These are phyloP conservation scores for Candida pseudofarinosa DNA, from an alignment of 805 yeast genomes.

Conservation along the genomic window DNA sequence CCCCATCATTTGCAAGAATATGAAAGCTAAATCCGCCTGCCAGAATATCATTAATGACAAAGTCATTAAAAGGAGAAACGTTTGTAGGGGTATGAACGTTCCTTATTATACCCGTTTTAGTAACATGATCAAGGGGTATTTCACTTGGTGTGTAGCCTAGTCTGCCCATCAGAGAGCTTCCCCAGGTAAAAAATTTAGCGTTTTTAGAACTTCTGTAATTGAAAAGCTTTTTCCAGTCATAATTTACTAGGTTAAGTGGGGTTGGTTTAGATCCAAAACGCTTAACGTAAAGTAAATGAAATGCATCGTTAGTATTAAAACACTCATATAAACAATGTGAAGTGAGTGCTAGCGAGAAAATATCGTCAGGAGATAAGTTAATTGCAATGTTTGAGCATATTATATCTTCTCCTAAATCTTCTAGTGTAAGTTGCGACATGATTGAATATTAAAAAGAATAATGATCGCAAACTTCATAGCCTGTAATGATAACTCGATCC, in stretches of 20 bases:
- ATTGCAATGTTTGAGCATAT: conserved; percentile 31
- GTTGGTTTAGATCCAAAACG: conserved; percentile 44
- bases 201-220: conserved; percentile 26
- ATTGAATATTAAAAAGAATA: too few relatives aligned
- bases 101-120: conserved; percentile 13
- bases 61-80: conserved; percentile 31
- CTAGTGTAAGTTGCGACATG: conserved; percentile 13
- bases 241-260: conserved; percentile 34
- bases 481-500: too few relatives aligned
- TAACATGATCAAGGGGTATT: conserved; percentile 19
- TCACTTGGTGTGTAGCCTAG: conserved; percentile 39
- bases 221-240: conserved; percentile 51
- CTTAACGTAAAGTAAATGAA: conserved; percentile 38
- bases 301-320: conserved; percentile 23
- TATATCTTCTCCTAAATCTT: conserved; percentile 39
- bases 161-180: conserved; percentile 39
- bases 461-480: too few relatives aligned
- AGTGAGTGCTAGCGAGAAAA: conserved; percentile 35
- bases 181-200: conserved; percentile 51
- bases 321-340: conserved; percentile 32
- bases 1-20: conserved; percentile 52
- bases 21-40: conserved; percentile 67
- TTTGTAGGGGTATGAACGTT: conserved; percentile 37
- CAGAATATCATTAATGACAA: conserved; percentile 42
- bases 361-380: conserved; percentile 34